phyloP scores from a whole-genome alignment of 176 grass and related monocot genomes.

The bread wheat (Triticum aestivum) region IWGSC_CS_RefSeq_v2.1 NC_057798.1:578617459-578617958 shows the following conservation, averaged over 20 bases:
- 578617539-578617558: fast-evolving
- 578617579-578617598: not conserved
- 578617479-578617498: not conserved
- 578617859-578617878: not conserved
- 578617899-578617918: not conserved
- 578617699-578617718: not conserved
- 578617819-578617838: not conserved
- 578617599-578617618: not conserved
- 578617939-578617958: constrained; percentile 46
- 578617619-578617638: not conserved
- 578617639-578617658: not conserved
- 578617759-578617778: constrained; percentile 24
- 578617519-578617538: not conserved
- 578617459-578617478: fast-evolving
- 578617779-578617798: constrained; percentile 27
- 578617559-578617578: fast-evolving
- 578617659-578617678: not conserved
- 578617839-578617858: not conserved
- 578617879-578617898: not conserved
- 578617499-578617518: fast-evolving
- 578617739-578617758: not conserved
- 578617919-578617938: constrained; percentile 34
- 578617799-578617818: not conserved
- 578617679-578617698: not conserved
- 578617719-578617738: not conserved